Conservation (phyloP, 2,329 filamentous ascomycete genomes). For the Ascochyta lentis region DNA sequence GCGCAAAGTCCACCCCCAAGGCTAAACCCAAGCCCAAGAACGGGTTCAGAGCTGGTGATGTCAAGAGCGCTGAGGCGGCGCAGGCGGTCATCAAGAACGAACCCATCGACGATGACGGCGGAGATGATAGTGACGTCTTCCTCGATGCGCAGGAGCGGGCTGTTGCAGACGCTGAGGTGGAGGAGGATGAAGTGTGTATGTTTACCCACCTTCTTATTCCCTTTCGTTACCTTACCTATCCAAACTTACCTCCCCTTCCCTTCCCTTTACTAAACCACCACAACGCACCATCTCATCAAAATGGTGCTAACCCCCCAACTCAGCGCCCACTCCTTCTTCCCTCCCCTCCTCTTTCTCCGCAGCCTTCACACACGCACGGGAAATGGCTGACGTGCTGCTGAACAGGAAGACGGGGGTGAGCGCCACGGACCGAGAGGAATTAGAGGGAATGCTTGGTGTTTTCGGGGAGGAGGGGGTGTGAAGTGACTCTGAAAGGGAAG, state of each 20-base stretch:
- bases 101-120: neutral
- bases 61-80: neutral
- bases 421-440: neutral
- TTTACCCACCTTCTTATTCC: neutral
- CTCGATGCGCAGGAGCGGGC: neutral
- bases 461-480: neutral
- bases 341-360: neutral
- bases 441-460: neutral
- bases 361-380: neutral
- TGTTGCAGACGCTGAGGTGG: neutral
- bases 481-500: no score
- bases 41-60: constrained; percentile 1
- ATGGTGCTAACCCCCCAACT: neutral
- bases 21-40: neutral
- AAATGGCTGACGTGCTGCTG: constrained; percentile 3
- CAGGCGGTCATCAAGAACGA: neutral
- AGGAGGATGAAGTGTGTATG: constrained; percentile 5
- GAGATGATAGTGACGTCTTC: neutral
- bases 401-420: neutral
- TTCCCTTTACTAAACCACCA: neutral
- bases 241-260: no score
- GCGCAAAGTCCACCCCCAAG: constrained; percentile 1
- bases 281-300: neutral
- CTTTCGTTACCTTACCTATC: no score
- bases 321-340: neutral